A percentile compares a stretch with the other conserved stretches of the same genome.
Evolutionary conservation across 2,329 filamentous ascomycete genomes (phyloP).

Genomic region (Cadophora gregata): DNA sequence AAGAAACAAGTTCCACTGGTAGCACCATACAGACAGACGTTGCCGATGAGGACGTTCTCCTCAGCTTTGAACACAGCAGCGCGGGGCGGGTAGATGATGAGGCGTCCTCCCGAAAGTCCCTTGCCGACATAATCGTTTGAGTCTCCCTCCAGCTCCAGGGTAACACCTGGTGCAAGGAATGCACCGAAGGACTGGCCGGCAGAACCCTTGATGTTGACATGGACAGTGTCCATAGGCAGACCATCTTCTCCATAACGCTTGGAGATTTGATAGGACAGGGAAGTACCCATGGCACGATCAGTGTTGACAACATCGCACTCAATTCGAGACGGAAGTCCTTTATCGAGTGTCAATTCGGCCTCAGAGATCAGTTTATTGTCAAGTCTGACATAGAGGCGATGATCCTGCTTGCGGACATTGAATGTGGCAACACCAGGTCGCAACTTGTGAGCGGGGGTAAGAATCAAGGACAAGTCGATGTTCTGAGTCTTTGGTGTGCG

Average conservation of each 20-base stretch:
- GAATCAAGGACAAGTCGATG: slow-evolving; percentile 88
- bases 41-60: slow-evolving; percentile 92
- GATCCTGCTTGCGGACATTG: slow-evolving; percentile 97
- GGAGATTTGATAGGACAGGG: slow-evolving; percentile 93
- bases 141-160: slow-evolving; percentile 93
- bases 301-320: slow-evolving; percentile 98
- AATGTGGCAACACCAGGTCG: slow-evolving; percentile 94
- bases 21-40: slow-evolving; percentile 93
- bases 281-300: slow-evolving; percentile 90
- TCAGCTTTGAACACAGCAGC: slow-evolving; percentile 93
- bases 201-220: slow-evolving; percentile 95
- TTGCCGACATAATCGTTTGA: slow-evolving; percentile 98
- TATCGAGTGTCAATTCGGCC: slow-evolving; percentile 91
- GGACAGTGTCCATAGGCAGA: slow-evolving; percentile 89
- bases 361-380: slow-evolving; percentile 98
- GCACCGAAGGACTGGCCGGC: slow-evolving; percentile 97
- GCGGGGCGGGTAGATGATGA: slow-evolving; percentile 92
- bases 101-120: slow-evolving; percentile 87
- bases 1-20: slow-evolving; percentile 93
- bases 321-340: slow-evolving; percentile 89
- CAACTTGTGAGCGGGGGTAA: slow-evolving; percentile 95
- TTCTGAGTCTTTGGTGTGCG: slow-evolving; percentile 89
- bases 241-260: slow-evolving; percentile 90
- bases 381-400: slow-evolving; percentile 87
- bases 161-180: slow-evolving; percentile 91